Percentiles rank a stretch among this genome's conserved stretches.
Conservation (phyloP, 192 early-diverging fungal species). For the Funneliformis mosseae region DNA sequence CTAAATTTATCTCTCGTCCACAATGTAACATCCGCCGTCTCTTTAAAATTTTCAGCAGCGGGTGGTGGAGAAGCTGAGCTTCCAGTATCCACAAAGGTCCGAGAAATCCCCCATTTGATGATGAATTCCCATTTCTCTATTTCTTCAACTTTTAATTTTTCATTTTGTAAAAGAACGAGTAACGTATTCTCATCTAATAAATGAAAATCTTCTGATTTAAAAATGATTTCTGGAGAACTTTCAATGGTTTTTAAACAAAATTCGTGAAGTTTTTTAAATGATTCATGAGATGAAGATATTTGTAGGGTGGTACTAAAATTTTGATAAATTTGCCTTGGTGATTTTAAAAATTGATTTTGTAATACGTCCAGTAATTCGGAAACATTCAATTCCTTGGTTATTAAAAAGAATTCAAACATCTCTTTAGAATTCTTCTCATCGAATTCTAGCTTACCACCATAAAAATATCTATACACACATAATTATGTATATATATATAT, state of each 20-base stretch:
- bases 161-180: neutral
- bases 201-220: constrained; percentile 5
- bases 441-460: too few species aligned
- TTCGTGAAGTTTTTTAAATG: neutral
- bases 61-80: too few species aligned
- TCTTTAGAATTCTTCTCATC: too few species aligned
- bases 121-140: neutral
- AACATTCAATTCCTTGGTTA: too few species aligned
- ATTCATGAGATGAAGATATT: neutral
- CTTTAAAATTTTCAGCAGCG: too few species aligned
- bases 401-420: too few species aligned
- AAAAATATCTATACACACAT: too few species aligned
- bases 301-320: neutral
- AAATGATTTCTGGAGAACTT: neutral
- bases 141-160: constrained; percentile 1
- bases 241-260: constrained; percentile 3
- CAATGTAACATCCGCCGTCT: neutral
- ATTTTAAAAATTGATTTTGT: too few species aligned
- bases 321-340: neutral
- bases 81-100: neutral
- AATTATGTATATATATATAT: too few species aligned
- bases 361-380: too few species aligned
- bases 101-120: constrained; percentile 4
- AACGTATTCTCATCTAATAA: neutral
- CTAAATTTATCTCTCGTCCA: neutral